These are phyloP conservation scores for Fusarium sp. DNA, from an alignment of 2,329 filamentous ascomycete genomes.

Conservation along the genomic window DNA sequence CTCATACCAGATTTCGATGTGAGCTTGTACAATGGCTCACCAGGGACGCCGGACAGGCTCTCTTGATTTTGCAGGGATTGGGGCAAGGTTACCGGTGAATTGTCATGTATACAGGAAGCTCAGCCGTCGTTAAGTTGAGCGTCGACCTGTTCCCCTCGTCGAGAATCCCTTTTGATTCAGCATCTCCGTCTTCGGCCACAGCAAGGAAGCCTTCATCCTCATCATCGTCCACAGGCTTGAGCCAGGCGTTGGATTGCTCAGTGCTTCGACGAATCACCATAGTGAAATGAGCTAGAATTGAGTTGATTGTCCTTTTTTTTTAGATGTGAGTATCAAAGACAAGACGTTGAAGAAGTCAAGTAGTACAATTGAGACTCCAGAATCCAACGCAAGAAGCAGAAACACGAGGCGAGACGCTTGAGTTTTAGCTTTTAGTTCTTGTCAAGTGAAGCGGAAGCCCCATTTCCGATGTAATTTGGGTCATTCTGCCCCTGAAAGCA, in stretches of 20 bases:
- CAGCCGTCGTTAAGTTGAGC: constrained; percentile 39
- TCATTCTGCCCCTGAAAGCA: constrained; percentile 36
- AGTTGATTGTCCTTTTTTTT: neutral
- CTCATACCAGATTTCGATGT: neutral
- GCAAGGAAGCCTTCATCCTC: constrained; percentile 46
- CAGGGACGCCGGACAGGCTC: neutral
- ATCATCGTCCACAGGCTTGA: constrained; percentile 44
- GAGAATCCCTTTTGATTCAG: constrained; percentile 42
- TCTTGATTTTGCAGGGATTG: constrained; percentile 5
- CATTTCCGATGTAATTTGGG: constrained; percentile 32
- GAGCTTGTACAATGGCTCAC: constrained; percentile 7
- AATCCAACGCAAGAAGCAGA: neutral
- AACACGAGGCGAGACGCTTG: constrained; percentile 17
- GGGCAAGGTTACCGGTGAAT: constrained; percentile 46
- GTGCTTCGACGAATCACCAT: constrained; percentile 41
- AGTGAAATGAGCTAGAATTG: neutral
- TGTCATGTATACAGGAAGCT: constrained; percentile 48
- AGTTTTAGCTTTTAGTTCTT: constrained; percentile 24
- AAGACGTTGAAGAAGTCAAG: constrained; percentile 3
- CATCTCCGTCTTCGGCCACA: constrained; percentile 43
- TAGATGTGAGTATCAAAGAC: neutral
- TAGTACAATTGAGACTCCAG: constrained; percentile 1
- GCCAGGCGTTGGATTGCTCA: constrained; percentile 43
- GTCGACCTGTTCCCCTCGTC: constrained; percentile 43
- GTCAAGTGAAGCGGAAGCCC: constrained; percentile 15